These are phyloP conservation scores for Vaccinium corymbosum DNA, from an alignment of 148 eudicot genomes.

Conservation along the genomic window DNA sequence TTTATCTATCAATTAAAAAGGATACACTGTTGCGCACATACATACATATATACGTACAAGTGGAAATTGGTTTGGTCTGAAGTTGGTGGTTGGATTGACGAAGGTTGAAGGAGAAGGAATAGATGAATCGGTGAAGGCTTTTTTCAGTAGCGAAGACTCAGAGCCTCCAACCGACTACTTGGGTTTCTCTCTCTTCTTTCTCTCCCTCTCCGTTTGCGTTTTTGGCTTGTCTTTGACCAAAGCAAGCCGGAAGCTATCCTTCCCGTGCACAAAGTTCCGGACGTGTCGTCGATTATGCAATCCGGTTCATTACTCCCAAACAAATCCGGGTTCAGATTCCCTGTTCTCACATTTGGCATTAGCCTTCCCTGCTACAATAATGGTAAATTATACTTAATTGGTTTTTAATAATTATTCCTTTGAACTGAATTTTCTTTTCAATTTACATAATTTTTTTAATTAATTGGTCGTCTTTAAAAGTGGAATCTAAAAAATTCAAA, in stretches of 20 bases:
- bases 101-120: neutral
- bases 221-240: slow-evolving; percentile 19
- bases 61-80: neutral
- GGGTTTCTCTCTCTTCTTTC: neutral
- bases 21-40: too few relatives aligned
- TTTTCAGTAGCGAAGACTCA: neutral
- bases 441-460: too few relatives aligned
- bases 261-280: slow-evolving; percentile 27
- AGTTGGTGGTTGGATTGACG: neutral
- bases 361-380: neutral
- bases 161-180: slow-evolving; percentile 12
- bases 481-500: too few relatives aligned
- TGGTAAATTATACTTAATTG: too few relatives aligned
- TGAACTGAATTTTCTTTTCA: too few relatives aligned
- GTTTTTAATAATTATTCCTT: too few relatives aligned
- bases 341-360: slow-evolving; percentile 7
- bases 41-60: neutral
- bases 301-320: slow-evolving; percentile 28
- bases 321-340: slow-evolving; percentile 44
- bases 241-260: slow-evolving; percentile 13
- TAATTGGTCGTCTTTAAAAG: too few relatives aligned
- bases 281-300: slow-evolving; percentile 39
- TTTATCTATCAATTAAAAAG: neutral
- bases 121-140: neutral
- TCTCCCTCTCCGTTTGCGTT: neutral